Percentiles rank a stretch among this genome's conserved stretches.
These are phyloP conservation scores for Globisporangium perplexum DNA, from an alignment of 352 stramenopile species.

Conservation along the genomic window DNA sequence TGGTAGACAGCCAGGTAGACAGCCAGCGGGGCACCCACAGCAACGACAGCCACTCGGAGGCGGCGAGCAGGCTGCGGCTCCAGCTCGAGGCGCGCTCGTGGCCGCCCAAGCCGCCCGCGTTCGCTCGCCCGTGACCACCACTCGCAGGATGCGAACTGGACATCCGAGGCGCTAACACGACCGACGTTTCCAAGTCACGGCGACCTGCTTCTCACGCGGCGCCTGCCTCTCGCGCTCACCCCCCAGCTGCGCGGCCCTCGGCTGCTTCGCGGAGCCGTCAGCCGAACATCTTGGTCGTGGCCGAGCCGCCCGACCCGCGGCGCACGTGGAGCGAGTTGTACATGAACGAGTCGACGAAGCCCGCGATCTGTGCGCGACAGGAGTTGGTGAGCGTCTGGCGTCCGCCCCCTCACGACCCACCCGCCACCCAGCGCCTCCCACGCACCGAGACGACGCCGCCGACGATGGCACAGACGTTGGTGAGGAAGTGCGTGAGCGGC, in stretches of 20 bases:
- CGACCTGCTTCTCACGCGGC: too few relatives aligned
- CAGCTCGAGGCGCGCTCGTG: constrained; percentile 26
- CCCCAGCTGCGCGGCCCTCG: too few relatives aligned
- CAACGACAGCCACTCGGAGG: constrained; percentile 8
- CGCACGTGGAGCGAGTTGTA: constrained; percentile 78
- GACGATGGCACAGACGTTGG: constrained; percentile 79
- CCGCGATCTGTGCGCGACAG: constrained; percentile 54
- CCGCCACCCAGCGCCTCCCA: constrained; percentile 5
- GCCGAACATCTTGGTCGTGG: constrained; percentile 23
- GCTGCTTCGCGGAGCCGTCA: constrained; percentile 5
- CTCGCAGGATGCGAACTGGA: background rate
- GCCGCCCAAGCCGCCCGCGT: constrained; percentile 33
- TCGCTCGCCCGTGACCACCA: constrained; percentile 14
- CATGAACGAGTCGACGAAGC: constrained; percentile 85
- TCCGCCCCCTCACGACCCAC: background rate
- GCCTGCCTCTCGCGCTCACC: too few relatives aligned
- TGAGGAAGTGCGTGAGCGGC: constrained; percentile 82
- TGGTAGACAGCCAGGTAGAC: too few relatives aligned
- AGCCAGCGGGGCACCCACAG: too few relatives aligned
- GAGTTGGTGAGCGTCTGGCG: background rate
- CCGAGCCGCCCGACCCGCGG: constrained; percentile 21
- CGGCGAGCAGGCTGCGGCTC: constrained; percentile 12
- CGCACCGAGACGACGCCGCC: constrained; percentile 79
- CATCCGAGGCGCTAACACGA: too few relatives aligned
- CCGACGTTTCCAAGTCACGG: too few relatives aligned